phyloP scores from a whole-genome alignment of 495 filamentous ascomycete species.

The Penicillium bovifimosum region DNA sequence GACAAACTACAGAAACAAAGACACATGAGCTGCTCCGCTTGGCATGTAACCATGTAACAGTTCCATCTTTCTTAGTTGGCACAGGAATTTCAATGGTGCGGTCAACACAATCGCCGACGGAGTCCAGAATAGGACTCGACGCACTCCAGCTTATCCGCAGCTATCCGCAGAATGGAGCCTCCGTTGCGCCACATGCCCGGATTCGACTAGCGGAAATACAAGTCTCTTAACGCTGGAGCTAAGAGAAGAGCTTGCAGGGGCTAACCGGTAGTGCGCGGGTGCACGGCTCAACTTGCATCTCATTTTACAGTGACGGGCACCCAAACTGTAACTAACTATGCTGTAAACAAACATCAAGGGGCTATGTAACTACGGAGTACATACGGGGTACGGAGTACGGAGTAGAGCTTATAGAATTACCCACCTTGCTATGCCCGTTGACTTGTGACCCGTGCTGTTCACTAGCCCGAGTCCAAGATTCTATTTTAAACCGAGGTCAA shows the following conservation, averaged over 20 bases:
- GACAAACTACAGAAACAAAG: background rate
- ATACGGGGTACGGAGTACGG: background rate
- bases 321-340: too few species aligned
- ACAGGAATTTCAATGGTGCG: background rate
- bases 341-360: too few species aligned
- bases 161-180: constrained; percentile 2
- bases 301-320: background rate
- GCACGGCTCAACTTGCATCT: background rate
- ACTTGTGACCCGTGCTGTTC: background rate
- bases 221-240: background rate
- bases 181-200: background rate
- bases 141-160: background rate
- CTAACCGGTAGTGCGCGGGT: background rate
- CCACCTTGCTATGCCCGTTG: background rate
- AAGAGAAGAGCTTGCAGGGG: background rate
- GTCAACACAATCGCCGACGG: background rate
- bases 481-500: too few species aligned
- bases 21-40: background rate
- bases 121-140: background rate
- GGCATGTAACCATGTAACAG: too few species aligned
- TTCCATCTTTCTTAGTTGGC: too few species aligned
- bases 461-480: too few species aligned
- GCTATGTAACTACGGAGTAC: background rate
- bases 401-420: background rate
- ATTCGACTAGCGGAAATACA: constrained; percentile 2